Evolutionary conservation across 352 stramenopile species (phyloP), one percentile per base, ranked within the genome.

Genomic region (Aphanomyces invadans): DNA sequence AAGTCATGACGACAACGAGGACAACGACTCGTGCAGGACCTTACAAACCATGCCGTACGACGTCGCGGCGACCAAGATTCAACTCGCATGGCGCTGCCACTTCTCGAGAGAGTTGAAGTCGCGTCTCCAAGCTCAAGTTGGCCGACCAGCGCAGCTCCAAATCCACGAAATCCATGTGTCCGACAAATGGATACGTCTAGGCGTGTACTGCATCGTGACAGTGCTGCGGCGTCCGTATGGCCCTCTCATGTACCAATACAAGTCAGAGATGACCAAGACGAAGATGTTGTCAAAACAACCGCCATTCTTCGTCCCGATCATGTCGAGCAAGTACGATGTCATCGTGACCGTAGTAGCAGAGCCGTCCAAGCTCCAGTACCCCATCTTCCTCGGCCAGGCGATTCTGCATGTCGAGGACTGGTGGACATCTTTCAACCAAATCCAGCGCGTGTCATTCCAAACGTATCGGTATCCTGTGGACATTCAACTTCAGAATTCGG

Each of bases 271-370:
- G 10, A 51, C 55, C 11, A 45, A 46, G 12, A 23, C 49, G 32
- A 28, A 19, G 31, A 52, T 36, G n/a, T 19, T 64, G 5, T 15
- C 36, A 17, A 2, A 5, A 4, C 55, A 64, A 4, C 33, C 29
- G 39, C 55, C 55, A 10, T 64, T 64, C 36, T 64, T 64, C 26
- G 55, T 64, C 3, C 55, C 55, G 12, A 64, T 64, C 33, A 64
- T 64, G 55, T 64, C 55, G 32, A 33, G 33, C 55, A 64, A 64
- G 21, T 64, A 64, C 33, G 55, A 64, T 21, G 55, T 64, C 19
- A 64, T 64, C n/a, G 55, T 64, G 28, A 64, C 55, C n/a, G 55
- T 64, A 21, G 33, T 46, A 11, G 36, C 55, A 19, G 55, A 64
- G 36, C 21, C 11, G 17, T 64, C 55, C 25, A 42, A 45, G 15